These are phyloP conservation scores for Laburnicola sp. DNA, from an alignment of 2,329 filamentous ascomycete genomes.

Conservation along the genomic window DNA sequence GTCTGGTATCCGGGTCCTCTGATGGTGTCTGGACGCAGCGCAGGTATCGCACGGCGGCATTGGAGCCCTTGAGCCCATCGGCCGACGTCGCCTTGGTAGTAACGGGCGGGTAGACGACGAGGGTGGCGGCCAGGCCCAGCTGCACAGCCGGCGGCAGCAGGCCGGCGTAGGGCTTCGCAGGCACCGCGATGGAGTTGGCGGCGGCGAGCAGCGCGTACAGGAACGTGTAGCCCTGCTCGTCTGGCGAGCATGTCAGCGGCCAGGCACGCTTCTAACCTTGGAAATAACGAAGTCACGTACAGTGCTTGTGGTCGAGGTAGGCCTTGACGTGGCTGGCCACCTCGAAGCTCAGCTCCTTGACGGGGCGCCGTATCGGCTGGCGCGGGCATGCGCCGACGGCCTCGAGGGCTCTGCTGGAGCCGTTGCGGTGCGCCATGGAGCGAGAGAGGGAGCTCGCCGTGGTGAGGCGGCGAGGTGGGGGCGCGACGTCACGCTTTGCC, in stretches of 20 bases:
- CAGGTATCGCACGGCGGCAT: conserved; percentile 70
- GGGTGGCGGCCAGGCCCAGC: conserved; percentile 74
- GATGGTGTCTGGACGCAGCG: conserved; percentile 66
- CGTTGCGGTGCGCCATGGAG: not conserved
- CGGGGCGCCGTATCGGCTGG: conserved; percentile 32
- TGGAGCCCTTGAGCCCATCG: conserved; percentile 65
- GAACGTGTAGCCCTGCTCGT: conserved; percentile 39
- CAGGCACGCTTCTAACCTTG: no score
- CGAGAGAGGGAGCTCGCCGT: not conserved
- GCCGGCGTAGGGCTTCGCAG: conserved; percentile 50
- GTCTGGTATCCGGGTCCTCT: conserved; percentile 69
- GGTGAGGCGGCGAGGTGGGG: not conserved
- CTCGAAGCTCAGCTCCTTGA: conserved; percentile 39
- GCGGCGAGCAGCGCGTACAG: conserved; percentile 40
- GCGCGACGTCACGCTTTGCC: conserved; percentile 11
- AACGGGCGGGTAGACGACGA: conserved; percentile 78
- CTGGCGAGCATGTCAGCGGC: conserved; percentile 21
- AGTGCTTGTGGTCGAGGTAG: conserved; percentile 41
- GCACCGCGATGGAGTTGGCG: conserved; percentile 37
- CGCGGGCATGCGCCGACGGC: conserved; percentile 30
- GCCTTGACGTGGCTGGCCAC: conserved; percentile 43
- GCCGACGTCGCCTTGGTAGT: conserved; percentile 71
- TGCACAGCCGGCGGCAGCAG: conserved; percentile 71
- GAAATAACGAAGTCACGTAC: no score
- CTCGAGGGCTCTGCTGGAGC: conserved; percentile 22